Evolutionary conservation across 805 yeast species (phyloP).

Genomic region (Cyberlindnera subsufficiens): DNA sequence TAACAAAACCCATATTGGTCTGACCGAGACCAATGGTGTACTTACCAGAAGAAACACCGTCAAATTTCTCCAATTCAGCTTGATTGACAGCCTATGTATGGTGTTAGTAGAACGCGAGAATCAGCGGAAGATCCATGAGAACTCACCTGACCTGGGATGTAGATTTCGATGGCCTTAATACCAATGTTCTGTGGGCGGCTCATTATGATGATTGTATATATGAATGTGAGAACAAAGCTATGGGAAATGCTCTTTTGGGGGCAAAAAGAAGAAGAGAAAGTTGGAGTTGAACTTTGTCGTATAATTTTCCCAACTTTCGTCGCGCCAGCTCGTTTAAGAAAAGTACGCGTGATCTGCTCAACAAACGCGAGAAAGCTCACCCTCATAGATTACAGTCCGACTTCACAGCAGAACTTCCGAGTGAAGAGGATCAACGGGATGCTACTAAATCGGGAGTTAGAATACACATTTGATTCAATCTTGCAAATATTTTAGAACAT

Average conservation of each 20-base stretch:
- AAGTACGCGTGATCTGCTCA: too few relatives aligned
- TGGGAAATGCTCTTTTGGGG: background rate
- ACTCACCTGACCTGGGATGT: constrained; percentile 64
- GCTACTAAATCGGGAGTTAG: background rate
- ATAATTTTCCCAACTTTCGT: too few relatives aligned
- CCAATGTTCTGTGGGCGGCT: constrained; percentile 77
- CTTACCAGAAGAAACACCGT: constrained; percentile 87
- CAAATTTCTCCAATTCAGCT: constrained; percentile 76
- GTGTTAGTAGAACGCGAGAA: background rate
- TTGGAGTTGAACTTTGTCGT: too few relatives aligned
- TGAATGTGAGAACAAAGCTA: background rate
- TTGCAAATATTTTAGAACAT: constrained; percentile 18
- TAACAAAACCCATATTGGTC: constrained; percentile 95
- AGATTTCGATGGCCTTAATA: constrained; percentile 92
- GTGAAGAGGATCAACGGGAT: too few relatives aligned
- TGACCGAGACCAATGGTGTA: constrained; percentile 98
- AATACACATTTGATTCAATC: background rate
- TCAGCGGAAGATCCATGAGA: background rate
- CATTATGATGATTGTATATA: constrained; percentile 1
- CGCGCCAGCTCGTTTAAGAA: too few relatives aligned
- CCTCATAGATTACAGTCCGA: too few relatives aligned
- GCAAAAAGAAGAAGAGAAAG: background rate
- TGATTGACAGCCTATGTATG: constrained; percentile 61
- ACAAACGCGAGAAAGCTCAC: too few relatives aligned
- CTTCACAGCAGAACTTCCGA: too few relatives aligned